A percentile compares a stretch with the other conserved stretches of the same genome.
phyloP scores from a whole-genome alignment of 495 filamentous ascomycete genomes.

The Penicillium pancosmium region DNA sequence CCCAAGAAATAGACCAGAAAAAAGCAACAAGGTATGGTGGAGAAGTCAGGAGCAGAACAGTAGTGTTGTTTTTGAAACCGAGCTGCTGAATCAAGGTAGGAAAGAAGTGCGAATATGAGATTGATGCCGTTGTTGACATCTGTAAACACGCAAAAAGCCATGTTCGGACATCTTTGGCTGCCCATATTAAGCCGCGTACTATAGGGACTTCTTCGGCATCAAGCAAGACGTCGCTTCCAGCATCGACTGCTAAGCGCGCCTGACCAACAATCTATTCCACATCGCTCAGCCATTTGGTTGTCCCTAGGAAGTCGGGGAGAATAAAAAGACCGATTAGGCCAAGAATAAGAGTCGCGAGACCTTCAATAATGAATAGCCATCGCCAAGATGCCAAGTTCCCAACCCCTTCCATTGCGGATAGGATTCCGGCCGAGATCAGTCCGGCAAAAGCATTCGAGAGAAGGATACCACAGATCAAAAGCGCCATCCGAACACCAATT shows the following conservation, averaged over 20 bases:
- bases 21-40: slow-evolving; percentile 21
- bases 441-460: slow-evolving; percentile 68
- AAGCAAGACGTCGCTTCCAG: slow-evolving; percentile 61
- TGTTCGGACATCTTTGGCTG: slow-evolving; percentile 14
- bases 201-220: slow-evolving; percentile 20
- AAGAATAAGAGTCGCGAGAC: slow-evolving; percentile 56
- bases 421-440: slow-evolving; percentile 52
- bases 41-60: slow-evolving; percentile 16
- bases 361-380: slow-evolving; percentile 71
- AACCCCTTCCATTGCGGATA: slow-evolving; percentile 48
- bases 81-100: slow-evolving; percentile 23
- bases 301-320: slow-evolving; percentile 71
- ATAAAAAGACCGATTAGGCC: slow-evolving; percentile 58
- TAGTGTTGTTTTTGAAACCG: slow-evolving; percentile 22
- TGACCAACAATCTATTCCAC: slow-evolving; percentile 63
- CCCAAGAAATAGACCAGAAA: slow-evolving; percentile 13
- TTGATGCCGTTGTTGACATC: slow-evolving; percentile 19
- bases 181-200: slow-evolving; percentile 10
- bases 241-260: slow-evolving; percentile 69
- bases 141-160: slow-evolving; percentile 19
- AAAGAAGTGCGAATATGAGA: slow-evolving; percentile 21
- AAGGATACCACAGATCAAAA: slow-evolving; percentile 58
- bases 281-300: slow-evolving; percentile 67
- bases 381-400: slow-evolving; percentile 60
- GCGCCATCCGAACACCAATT: slow-evolving; percentile 56